Evolutionary conservation across 106 monocot genomes (phyloP), one percentile per base, ranked within the genome.

Genomic region (Amphibolis antarctica): DNA sequence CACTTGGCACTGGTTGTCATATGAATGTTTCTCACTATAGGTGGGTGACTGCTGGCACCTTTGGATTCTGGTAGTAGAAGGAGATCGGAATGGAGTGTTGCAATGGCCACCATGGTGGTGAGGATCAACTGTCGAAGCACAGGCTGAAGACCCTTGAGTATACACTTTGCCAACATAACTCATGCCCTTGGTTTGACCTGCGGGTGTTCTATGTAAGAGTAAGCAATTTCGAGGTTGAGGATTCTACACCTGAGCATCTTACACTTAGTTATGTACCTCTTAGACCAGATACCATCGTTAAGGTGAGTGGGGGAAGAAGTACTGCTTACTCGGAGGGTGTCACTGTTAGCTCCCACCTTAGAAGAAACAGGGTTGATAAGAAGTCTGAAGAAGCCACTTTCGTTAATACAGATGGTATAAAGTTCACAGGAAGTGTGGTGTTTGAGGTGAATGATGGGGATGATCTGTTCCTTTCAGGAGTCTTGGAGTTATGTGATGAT

Each of bases 361-460:
- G 84, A 59, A 81, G 79, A 50, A 81, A 85, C 59, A 73, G 88
- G 43, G 68, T 85, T 11, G 88, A 89, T 27, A 81, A 64, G 67
- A 80, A 63, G 17, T 62, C 82, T 9, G 84, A 89, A 67, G 88
- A 89, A 51, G 79, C 69, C 9, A 89, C 88, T 36, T 89, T 75
- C 65, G 88, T 89, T 15, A 85, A 78, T 64, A 89, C 88, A 1
- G 82, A 89, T 62, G 70, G 71, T 55, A 79, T 89, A 44, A 77
- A 74, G 53, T 73, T 85, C 65, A 77, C 68, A 3, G 84, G 88
- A 46, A 85, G 79, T 55, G 76, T 79, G 69, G 74, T 69, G 54
- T 89, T 85, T 44, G 82, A 89, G 63, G 80, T 80, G 18, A 68
- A 63, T 68, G 65, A 75, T 26, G 55, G 68, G 45, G 75, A 67